These are phyloP conservation scores for Heliamphora exappendiculata DNA, from an alignment of 148 eudicot species.

Conservation along the genomic window DNA sequence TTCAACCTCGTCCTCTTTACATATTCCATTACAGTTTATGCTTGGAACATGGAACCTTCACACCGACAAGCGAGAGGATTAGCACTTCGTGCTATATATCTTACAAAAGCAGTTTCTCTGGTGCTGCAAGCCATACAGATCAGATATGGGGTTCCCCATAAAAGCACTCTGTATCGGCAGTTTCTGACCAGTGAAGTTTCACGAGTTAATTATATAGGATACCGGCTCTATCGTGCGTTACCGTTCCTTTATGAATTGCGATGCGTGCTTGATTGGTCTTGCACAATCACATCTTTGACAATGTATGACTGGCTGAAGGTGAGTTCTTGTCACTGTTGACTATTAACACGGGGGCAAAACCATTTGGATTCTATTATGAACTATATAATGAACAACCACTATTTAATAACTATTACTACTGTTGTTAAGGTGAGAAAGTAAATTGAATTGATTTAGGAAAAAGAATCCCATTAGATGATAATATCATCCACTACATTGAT, in stretches of 20 bases:
- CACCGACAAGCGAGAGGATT: slow-evolving; percentile 64
- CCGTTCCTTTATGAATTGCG: slow-evolving; percentile 95
- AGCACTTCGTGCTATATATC: slow-evolving; percentile 82
- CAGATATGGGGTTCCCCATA: slow-evolving; percentile 92
- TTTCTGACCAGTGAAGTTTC: slow-evolving; percentile 86
- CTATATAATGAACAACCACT: background rate
- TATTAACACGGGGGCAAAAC: background rate
- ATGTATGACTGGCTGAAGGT: slow-evolving; percentile 99
- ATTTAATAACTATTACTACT: background rate
- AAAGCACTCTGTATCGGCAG: slow-evolving; percentile 93
- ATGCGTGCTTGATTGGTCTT: slow-evolving; percentile 99
- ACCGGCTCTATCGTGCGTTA: slow-evolving; percentile 88
- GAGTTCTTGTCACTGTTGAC: slow-evolving; percentile 13
- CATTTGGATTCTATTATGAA: background rate
- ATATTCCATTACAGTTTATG: slow-evolving; percentile 78
- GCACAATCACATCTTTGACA: slow-evolving; percentile 93
- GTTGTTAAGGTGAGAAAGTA: background rate
- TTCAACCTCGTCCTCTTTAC: slow-evolving; percentile 86
- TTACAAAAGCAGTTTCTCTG: slow-evolving; percentile 85
- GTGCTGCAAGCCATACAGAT: slow-evolving; percentile 96
- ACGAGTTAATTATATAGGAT: slow-evolving; percentile 74
- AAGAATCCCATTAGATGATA: background rate
- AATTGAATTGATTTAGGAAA: background rate
- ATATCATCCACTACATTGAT: background rate
- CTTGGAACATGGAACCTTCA: slow-evolving; percentile 81